phyloP scores from a whole-genome alignment of 192 early-diverging fungal genomes.

The Jimgerdemannia flammicorona region DNA sequence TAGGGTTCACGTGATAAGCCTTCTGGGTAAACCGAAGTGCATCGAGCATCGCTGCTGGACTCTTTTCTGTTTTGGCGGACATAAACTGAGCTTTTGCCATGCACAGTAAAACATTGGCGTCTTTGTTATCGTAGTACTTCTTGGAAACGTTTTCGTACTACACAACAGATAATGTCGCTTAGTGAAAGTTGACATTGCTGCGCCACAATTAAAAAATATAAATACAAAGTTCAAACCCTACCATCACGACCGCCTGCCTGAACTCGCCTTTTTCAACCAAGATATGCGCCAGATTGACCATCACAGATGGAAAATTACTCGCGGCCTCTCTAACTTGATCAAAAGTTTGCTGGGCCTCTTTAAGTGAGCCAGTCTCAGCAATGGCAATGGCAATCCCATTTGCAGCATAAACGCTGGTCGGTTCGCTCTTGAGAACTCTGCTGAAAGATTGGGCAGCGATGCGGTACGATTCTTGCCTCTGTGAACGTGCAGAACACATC shows the following conservation, averaged over 20 bases:
- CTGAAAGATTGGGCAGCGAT: constrained; percentile 81
- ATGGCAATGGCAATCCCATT: constrained; percentile 84
- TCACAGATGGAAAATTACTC: constrained; percentile 39
- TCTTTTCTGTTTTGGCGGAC: constrained; percentile 60
- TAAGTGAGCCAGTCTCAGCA: constrained; percentile 60
- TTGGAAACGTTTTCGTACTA: constrained; percentile 65
- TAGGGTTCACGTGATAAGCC: constrained; percentile 43
- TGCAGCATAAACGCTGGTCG: constrained; percentile 70
- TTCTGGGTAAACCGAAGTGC: constrained; percentile 50
- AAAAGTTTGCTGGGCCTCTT: constrained; percentile 65
- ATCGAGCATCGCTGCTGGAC: constrained; percentile 52
- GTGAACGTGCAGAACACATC: background rate
- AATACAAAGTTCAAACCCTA: constrained; percentile 21
- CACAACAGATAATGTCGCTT: constrained; percentile 8
- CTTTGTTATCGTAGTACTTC: constrained; percentile 46
- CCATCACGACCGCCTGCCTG: constrained; percentile 69
- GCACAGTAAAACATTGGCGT: constrained; percentile 47
- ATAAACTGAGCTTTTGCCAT: constrained; percentile 57
- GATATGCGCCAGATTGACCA: constrained; percentile 78
- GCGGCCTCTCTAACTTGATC: constrained; percentile 44
- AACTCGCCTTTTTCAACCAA: constrained; percentile 70
- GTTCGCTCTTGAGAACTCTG: constrained; percentile 67
- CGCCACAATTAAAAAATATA: background rate
- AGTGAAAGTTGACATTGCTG: background rate
- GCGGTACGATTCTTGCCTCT: constrained; percentile 50